phyloP scores from a whole-genome alignment of 768 basidiomycete genomes.

The Holtermannia corniformis region DNA sequence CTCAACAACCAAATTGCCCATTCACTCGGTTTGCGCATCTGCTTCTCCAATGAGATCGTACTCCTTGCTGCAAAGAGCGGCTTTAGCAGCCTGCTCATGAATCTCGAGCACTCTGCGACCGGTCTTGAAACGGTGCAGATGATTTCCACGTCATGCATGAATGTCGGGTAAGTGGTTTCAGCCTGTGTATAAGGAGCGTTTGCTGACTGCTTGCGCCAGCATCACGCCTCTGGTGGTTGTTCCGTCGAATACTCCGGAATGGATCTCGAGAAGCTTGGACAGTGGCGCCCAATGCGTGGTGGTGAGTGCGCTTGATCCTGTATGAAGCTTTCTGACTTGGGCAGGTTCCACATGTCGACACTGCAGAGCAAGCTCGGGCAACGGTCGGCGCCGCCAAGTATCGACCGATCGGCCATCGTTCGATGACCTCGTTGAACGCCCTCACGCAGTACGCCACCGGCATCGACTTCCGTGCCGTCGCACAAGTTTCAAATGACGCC shows the following conservation, averaged over 20 bases:
- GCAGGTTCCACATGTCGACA: constrained; percentile 21
- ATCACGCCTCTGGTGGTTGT: constrained; percentile 20
- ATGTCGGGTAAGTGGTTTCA: constrained; percentile 13
- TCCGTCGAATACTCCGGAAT: constrained; percentile 12
- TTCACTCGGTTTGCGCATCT: constrained; percentile 14
- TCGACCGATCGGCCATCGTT: constrained; percentile 13
- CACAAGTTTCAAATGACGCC: constrained; percentile 12
- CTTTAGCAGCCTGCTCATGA: constrained; percentile 15
- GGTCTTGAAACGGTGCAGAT: constrained; percentile 13
- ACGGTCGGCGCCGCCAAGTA: constrained; percentile 15
- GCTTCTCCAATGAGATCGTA: constrained; percentile 17
- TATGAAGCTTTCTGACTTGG: too few relatives aligned
- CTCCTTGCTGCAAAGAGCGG: constrained; percentile 13
- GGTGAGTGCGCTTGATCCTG: too few relatives aligned
- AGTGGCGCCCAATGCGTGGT: constrained; percentile 17
- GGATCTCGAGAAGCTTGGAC: constrained; percentile 19
- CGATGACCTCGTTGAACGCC: constrained; percentile 18
- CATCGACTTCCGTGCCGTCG: constrained; percentile 8
- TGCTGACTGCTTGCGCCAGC: not conserved
- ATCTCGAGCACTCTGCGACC: constrained; percentile 19
- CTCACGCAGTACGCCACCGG: constrained; percentile 16
- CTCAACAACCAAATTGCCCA: constrained; percentile 6
- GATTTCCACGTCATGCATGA: constrained; percentile 10
- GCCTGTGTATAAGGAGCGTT: not conserved
- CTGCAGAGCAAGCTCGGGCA: constrained; percentile 10